A percentile compares a stretch with the other conserved stretches of the same genome.
Evolutionary conservation across 192 early-diverging fungal species (phyloP).

Genomic region (Entophlyctis helioformis): DNA sequence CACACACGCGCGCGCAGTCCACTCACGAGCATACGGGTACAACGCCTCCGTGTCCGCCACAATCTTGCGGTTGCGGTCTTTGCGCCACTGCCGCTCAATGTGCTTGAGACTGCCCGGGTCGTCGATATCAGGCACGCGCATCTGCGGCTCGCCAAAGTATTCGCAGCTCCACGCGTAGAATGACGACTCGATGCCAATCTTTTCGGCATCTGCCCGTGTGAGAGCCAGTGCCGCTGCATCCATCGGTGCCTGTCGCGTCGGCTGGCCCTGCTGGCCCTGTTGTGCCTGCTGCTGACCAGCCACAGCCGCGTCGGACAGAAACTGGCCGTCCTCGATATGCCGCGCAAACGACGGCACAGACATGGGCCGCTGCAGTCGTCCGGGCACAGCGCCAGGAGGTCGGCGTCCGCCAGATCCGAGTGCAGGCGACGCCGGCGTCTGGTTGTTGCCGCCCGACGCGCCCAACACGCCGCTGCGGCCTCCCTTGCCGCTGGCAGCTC

Average conservation of each 20-base stretch:
- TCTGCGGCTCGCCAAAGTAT: conserved; percentile 82
- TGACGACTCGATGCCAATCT: conserved; percentile 42
- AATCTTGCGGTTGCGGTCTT: conserved; percentile 53
- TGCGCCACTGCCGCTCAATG: conserved; percentile 62
- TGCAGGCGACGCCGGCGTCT: too few species aligned
- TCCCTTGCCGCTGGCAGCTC: too few species aligned
- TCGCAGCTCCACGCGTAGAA: conserved; percentile 81
- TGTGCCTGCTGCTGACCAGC: background rate
- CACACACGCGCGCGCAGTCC: background rate
- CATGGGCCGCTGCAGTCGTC: too few species aligned
- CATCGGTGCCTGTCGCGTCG: background rate
- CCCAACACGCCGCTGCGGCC: too few species aligned
- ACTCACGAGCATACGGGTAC: conserved; percentile 1
- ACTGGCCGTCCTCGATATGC: too few species aligned
- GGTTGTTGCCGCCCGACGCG: too few species aligned
- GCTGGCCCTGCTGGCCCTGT: background rate
- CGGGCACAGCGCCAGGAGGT: too few species aligned
- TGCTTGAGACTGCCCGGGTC: conserved; percentile 67
- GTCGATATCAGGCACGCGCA: conserved; percentile 53
- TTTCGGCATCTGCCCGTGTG: conserved; percentile 23
- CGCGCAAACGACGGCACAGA: too few species aligned
- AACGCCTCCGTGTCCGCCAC: conserved; percentile 36
- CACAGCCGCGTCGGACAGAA: background rate
- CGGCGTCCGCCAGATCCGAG: too few species aligned
- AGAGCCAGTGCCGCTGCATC: background rate